Conservation (phyloP, 148 eudicot genomes). For the Vaccinium vitisidaea region DNA sequence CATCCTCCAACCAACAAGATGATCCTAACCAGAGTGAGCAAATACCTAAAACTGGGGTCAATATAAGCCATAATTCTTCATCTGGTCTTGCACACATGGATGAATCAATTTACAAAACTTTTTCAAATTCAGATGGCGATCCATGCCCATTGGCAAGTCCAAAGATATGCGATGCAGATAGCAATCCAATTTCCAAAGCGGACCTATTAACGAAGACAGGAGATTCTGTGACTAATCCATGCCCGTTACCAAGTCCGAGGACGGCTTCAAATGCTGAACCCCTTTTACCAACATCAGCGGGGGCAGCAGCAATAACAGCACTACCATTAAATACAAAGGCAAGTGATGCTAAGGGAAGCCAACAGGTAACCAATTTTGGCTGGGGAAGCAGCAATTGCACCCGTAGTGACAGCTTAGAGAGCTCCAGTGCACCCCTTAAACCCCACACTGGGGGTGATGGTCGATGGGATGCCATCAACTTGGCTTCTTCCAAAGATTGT, state of each 20-base stretch:
- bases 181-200: slow-evolving; percentile 10
- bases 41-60: slow-evolving; percentile 20
- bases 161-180: background rate
- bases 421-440: slow-evolving; percentile 47
- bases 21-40: slow-evolving; percentile 21
- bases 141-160: slow-evolving; percentile 25
- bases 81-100: slow-evolving; percentile 10
- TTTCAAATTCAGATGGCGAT: slow-evolving; percentile 13
- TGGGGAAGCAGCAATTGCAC: slow-evolving; percentile 17
- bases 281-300: slow-evolving; percentile 5
- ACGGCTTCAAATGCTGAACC: slow-evolving; percentile 12
- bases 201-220: slow-evolving; percentile 27
- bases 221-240: slow-evolving; percentile 15
- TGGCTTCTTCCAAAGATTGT: slow-evolving; percentile 40
- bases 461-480: slow-evolving; percentile 79
- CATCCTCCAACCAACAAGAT: slow-evolving; percentile 16
- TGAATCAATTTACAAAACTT: slow-evolving; percentile 4
- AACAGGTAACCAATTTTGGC: slow-evolving; percentile 10
- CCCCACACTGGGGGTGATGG: slow-evolving; percentile 88
- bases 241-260: slow-evolving; percentile 25
- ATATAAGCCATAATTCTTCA: slow-evolving; percentile 20
- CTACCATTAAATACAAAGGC: slow-evolving; percentile 13
- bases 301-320: slow-evolving; percentile 3
- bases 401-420: slow-evolving; percentile 71
- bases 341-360: slow-evolving; percentile 16